Conservation (phyloP, 768 basidiomycete genomes). For the Suillus discolor region DNA sequence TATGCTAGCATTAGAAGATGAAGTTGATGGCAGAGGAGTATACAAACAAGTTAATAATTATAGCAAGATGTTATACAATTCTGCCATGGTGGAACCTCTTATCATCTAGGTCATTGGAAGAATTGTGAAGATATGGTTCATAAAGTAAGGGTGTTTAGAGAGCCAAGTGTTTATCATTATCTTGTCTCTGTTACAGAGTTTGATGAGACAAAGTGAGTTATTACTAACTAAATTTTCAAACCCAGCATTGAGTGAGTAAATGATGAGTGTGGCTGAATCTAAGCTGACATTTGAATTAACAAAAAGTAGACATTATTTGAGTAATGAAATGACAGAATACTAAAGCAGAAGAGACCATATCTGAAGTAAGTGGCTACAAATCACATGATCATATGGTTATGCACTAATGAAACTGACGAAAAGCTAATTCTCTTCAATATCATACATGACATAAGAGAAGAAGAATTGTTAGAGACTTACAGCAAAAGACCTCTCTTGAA, state of each 20-base stretch:
- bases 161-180: background rate
- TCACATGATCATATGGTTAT: no score
- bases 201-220: accelerated
- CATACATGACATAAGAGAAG: background rate
- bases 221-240: background rate
- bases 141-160: accelerated
- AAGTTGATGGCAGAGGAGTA: no score
- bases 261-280: no score
- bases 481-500: background rate
- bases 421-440: background rate
- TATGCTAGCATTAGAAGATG: no score
- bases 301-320: background rate
- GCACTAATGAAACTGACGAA: no score
- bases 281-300: background rate
- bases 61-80: background rate
- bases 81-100: accelerated
- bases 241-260: background rate
- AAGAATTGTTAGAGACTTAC: background rate
- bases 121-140: background rate
- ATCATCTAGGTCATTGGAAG: background rate
- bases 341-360: background rate
- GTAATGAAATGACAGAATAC: background rate
- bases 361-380: no score
- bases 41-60: background rate
- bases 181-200: background rate